These are phyloP conservation scores for Triangularia setosa DNA, from an alignment of 2,329 filamentous ascomycete genomes.

Conservation along the genomic window DNA sequence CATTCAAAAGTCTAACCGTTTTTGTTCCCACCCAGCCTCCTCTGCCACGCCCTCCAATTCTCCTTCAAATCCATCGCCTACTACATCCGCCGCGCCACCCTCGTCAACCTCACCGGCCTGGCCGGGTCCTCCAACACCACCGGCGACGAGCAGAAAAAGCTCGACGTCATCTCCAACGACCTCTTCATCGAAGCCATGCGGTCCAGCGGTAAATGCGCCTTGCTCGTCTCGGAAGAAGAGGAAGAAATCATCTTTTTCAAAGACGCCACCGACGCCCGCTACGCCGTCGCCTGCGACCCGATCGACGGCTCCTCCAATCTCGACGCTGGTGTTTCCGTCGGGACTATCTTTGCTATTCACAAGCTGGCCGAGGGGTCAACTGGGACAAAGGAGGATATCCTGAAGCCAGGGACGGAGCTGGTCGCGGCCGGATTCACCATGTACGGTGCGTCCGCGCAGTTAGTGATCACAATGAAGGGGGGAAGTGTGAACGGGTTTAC, in stretches of 20 bases:
- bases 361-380: constrained; percentile 74
- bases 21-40: constrained; percentile 54
- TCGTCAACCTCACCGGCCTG: constrained; percentile 93
- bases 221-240: constrained; percentile 97
- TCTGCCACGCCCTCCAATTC: constrained; percentile 97
- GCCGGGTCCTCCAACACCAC: constrained; percentile 93
- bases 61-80: constrained; percentile 99
- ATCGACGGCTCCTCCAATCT: constrained; percentile 98
- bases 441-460: constrained; percentile 95
- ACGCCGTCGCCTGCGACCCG: constrained; percentile 94
- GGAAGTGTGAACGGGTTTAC: constrained; percentile 96
- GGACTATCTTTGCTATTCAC: constrained; percentile 95
- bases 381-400: constrained; percentile 78
- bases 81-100: constrained; percentile 92
- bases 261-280: constrained; percentile 69
- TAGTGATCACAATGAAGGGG: constrained; percentile 95
- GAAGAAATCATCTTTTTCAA: constrained; percentile 88
- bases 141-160: constrained; percentile 98
- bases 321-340: constrained; percentile 94
- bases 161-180: constrained; percentile 98
- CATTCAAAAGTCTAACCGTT: not conserved
- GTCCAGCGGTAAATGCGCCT: constrained; percentile 82
- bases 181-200: constrained; percentile 95
- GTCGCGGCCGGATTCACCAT: constrained; percentile 98
- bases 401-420: constrained; percentile 85